Evolutionary conservation across 495 filamentous ascomycete genomes (phyloP), one percentile per base, ranked within the genome.

Genomic region (Lophium mytilinum): DNA sequence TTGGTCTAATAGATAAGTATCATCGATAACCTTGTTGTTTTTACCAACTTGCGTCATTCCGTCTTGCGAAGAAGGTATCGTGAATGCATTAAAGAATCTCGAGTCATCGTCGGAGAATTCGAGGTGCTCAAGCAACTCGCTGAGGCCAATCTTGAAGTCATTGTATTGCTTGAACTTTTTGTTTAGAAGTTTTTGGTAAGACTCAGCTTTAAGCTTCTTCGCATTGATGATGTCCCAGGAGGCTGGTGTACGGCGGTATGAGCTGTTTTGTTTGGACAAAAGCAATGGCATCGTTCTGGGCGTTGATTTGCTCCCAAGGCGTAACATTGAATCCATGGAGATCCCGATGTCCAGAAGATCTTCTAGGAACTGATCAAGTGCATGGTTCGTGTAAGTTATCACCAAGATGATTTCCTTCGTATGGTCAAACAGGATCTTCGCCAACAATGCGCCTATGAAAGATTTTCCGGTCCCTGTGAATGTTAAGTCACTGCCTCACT

Each of bases 391-490:
- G 57, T 74, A 83, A 57, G 76, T 78, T 30, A 89, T 66, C 1
- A 89, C 81, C 0, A 92, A 69, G 0, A 89, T 80, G 0, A 56
- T 79, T 52, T 82, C 68, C 0, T 52, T 39, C 0, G 82, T 80
- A 41, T 72, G 63, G 19, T 83, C 70, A 57, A 80, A 68, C 1
- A 92, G 51, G 0, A 71, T 66, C 53, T 86, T 86, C 0, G 81
- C 80, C 14, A 88, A 61, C 3, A 87, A 68, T 0, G 86, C 83
- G 0, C 89, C 88, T 35, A 89, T 80, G 56, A 90, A 88, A 0
- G 86, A 88, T 54, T 92, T 91, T 5, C 89, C 88, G 3, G 87
- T 92, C 3, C 87, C 87, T 88, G 43, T 11, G 55, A 49, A 34
- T 66, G 36, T 61, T 62, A 40, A 50, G 19, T 62, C 14, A 50